Evolutionary conservation across 768 basidiomycete genomes (phyloP), one percentile per base, ranked within the genome.

Genomic region (Lactifluus echinatus): DNA sequence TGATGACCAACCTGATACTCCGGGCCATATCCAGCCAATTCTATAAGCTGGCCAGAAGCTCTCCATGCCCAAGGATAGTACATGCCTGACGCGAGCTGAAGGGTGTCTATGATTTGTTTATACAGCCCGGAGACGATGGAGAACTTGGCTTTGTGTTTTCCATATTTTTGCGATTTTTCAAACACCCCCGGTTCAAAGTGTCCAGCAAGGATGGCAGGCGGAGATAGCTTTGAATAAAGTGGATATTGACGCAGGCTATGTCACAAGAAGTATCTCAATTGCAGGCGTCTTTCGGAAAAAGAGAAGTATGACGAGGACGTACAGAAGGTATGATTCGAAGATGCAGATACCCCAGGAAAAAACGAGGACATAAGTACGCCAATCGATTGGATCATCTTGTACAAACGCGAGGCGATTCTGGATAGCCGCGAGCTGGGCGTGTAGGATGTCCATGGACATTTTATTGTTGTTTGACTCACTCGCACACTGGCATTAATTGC

Each of bases 271-370:
- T 24, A 7, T 24, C 5, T 12, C 12, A 31, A 31, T 8, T 2
- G 34, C 31, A 34, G 36, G n/a, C 12, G 21, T 40, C 37, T 14
- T 10, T 48, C 19, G 34, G 23, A 15, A 4, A 49, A 49, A 54
- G 39, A 49, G 21, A 44, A 21, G 47, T 8, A 8, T 10, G 19
- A 37, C 40, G 53, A 29, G 28, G 4, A 78, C 90, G 63, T 65
- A 95, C 93, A 90, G 67, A 37, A 97, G 78, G 68, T 89, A 94
- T 1, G 84, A 83, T 69, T 97, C 93, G 60, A 93, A 95, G 14
- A 86, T 70, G n/a, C 84, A 83, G 15, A 91, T 83, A 17, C 73
- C 71, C 83, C 87, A 89, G 4, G 89, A 85, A 63, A 84, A 85
- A 24, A 71, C 66, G 60, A 93, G 84, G n/a, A 93, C 87, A 65